A percentile compares a stretch with the other conserved stretches of the same genome.
These are phyloP conservation scores for Omphalea diandra DNA, from an alignment of 441 rosid genomes.

Conservation along the genomic window DNA sequence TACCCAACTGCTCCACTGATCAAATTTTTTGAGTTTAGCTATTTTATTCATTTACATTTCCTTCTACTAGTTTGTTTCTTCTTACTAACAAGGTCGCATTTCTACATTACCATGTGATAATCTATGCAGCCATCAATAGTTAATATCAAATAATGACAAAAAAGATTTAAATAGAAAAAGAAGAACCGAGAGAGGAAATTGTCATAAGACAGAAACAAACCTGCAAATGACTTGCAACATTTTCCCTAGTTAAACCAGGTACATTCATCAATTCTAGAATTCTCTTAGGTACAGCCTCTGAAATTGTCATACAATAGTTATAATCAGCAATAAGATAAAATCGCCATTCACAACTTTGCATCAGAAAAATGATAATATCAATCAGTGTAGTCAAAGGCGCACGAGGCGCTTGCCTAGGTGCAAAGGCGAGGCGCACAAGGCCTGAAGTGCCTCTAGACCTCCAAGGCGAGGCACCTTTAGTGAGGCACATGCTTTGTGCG, in stretches of 20 bases:
- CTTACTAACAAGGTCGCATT: neutral
- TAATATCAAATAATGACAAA: neutral
- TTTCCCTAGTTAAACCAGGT: conserved; percentile 79
- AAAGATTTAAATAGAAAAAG: neutral
- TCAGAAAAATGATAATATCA: conserved; percentile 7
- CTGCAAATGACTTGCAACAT: conserved; percentile 92
- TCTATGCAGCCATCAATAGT: neutral
- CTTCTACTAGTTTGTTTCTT: neutral
- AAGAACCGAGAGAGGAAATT: neutral
- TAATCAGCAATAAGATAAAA: conserved; percentile 21
- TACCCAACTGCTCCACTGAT: neutral
- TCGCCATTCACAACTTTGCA: conserved; percentile 6
- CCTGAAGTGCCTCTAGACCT: too few species aligned
- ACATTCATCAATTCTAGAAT: conserved; percentile 84
- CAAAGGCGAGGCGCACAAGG: too few species aligned
- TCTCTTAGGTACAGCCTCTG: conserved; percentile 91
- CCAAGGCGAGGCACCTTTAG: too few species aligned
- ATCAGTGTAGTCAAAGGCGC: too few species aligned
- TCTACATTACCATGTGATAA: neutral
- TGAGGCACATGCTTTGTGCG: too few species aligned
- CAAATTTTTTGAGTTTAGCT: neutral
- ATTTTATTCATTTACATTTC: neutral
- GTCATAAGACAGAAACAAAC: conserved; percentile 31
- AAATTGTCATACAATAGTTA: conserved; percentile 21
- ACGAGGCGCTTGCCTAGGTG: too few species aligned